Evolutionary conservation across 805 yeast species (phyloP).

Genomic region (Clavispora fructus): DNA sequence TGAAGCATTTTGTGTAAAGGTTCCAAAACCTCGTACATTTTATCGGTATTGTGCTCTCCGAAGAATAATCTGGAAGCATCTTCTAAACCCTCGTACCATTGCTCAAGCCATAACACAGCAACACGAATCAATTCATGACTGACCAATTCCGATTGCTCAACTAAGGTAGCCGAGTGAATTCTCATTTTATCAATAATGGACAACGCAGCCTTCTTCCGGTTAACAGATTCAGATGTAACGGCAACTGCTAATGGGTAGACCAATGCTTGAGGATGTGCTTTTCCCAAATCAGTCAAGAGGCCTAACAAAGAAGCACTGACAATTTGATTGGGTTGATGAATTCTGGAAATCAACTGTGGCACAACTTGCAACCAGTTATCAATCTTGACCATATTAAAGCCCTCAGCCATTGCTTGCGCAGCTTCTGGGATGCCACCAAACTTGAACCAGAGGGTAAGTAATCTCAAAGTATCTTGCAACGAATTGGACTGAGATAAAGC

Average conservation of each 20-base stretch:
- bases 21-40: constrained; percentile 86
- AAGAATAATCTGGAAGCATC: constrained; percentile 92
- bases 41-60: constrained; percentile 91
- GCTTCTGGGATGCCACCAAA: constrained; percentile 94
- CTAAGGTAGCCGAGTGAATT: constrained; percentile 75
- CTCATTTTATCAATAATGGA: constrained; percentile 91
- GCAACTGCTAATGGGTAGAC: constrained; percentile 96
- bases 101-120: constrained; percentile 95
- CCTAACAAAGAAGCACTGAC: constrained; percentile 80
- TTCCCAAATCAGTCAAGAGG: constrained; percentile 79
- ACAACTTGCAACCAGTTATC: constrained; percentile 95
- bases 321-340: constrained; percentile 87
- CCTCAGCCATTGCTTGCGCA: constrained; percentile 83
- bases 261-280: constrained; percentile 95
- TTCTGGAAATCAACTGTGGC: constrained; percentile 93
- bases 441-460: constrained; percentile 90
- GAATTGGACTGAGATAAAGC: constrained; percentile 82
- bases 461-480: constrained; percentile 84
- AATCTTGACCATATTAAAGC: constrained; percentile 80
- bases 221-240: constrained; percentile 84
- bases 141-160: constrained; percentile 91
- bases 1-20: constrained; percentile 83
- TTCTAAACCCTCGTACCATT: constrained; percentile 96
- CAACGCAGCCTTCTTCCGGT: constrained; percentile 86
- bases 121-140: constrained; percentile 89